Base-by-base conservation (phyloP, 768 basidiomycete species). In the Boletus subparvulus region DNA sequence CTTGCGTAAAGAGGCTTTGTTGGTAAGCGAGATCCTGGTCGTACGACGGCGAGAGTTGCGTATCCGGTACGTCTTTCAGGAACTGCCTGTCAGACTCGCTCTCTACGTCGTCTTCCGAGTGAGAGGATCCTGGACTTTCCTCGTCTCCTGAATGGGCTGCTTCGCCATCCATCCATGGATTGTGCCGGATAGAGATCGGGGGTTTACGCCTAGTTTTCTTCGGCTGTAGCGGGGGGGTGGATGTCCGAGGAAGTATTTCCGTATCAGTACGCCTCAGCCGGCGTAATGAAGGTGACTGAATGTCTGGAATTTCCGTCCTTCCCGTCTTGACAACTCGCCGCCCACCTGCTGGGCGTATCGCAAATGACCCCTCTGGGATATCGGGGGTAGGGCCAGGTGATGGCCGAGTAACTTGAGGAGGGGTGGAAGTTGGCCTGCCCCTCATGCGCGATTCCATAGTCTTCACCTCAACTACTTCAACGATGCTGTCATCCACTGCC, bases 121-220 rank as follows among this genome's bases (percentile, higher is more conserved):
- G 77, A 1, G 85, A 86, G 1, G 75, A 76, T 35, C 88, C 89
- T 52, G 77, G 80, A 62, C 86, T 87, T 52, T 78, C 77, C 64
- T 93, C 92, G 54, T 90, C 90, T 19, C 90, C 92, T 10, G 92
- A 94, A 63, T 92, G 92, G 17, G 71, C 71, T 4, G 92, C 92
- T 66, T 86, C 87, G 35, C 82, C 76, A 61, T 90, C 90, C 50
- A 90, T 77, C 66, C 85, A 76, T 1, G 73, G 77, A 60, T 78
- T 74, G 46, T 69, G 52, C 44, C 68, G 70, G 63, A 68, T 80
- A 69, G 72, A 73, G 14, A 73, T 71, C 10, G 59, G 61, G 3
- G 47, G 65, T 51, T 63, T 72, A 30, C 54, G 60, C 47, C 59
- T 46, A 39, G 46, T 46, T 42, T 61, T 66, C 62, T 65, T 72